phyloP scores from a whole-genome alignment of 2,329 filamentous ascomycete species.

The Penicillium janthinellum region DNA sequence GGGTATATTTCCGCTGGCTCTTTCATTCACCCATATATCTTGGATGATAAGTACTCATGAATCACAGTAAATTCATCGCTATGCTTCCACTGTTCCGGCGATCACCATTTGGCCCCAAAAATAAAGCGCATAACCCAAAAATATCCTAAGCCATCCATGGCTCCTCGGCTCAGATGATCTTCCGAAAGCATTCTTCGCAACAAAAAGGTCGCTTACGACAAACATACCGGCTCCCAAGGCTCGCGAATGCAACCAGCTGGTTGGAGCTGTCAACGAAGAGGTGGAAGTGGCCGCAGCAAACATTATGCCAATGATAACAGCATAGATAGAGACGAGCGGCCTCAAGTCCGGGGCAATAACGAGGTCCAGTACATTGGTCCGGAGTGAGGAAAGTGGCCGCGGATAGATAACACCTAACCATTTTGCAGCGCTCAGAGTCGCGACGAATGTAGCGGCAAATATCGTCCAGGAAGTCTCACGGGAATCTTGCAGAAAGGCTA shows the following conservation, averaged over 20 bases:
- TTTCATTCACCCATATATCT: not conserved
- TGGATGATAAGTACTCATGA: not conserved
- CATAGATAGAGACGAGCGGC: not conserved
- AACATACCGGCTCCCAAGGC: conserved; percentile 34
- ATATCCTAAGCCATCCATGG: not conserved
- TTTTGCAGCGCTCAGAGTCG: not conserved
- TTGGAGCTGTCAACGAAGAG: not conserved
- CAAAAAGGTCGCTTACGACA: conserved; percentile 35
- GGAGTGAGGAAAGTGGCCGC: not conserved
- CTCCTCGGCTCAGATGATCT: conserved; percentile 1
- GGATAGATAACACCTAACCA: not conserved
- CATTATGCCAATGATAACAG: not conserved
- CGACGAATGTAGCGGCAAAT: not conserved
- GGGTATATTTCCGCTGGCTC: too few relatives aligned
- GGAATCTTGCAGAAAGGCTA: not conserved
- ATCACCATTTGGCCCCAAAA: not conserved
- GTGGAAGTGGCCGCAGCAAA: not conserved
- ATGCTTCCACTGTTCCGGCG: not conserved
- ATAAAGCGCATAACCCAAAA: not conserved
- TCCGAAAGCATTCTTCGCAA: conserved; percentile 35
- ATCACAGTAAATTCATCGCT: not conserved
- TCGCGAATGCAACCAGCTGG: conserved; percentile 21
- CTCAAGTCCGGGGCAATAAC: not conserved
- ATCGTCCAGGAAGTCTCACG: not conserved
- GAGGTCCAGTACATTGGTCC: not conserved